Conservation (phyloP, 1,139 yeast genomes). For the Pichia sp. region DNA sequence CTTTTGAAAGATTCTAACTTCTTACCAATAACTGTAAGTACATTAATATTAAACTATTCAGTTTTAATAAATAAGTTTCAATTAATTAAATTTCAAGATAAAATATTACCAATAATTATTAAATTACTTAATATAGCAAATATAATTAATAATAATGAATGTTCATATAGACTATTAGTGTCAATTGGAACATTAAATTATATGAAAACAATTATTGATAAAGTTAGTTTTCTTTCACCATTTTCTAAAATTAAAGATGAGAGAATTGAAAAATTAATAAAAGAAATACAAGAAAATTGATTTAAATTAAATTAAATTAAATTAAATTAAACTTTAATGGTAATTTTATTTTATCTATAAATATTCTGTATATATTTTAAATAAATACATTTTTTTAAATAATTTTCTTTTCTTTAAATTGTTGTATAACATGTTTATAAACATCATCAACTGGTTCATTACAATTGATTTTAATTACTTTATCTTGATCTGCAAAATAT, state of each 20-base stretch:
- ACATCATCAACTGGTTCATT: conserved; percentile 77
- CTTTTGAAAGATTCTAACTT: conserved; percentile 26
- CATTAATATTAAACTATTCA: conserved; percentile 48
- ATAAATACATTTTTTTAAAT: conserved; percentile 3
- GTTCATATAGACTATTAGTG: conserved; percentile 48
- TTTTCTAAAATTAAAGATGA: conserved; percentile 9
- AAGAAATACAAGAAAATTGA: conserved; percentile 14
- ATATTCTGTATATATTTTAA: no score
- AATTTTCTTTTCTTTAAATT: conserved; percentile 41
- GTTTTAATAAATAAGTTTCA: conserved; percentile 21
- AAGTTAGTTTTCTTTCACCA: conserved; percentile 7
- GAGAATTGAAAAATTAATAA: conserved; percentile 18
- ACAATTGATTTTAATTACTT: conserved; percentile 75
- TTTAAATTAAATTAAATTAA: no score
- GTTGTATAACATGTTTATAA: conserved; percentile 60
- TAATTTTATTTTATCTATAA: no score
- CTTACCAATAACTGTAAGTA: conserved; percentile 42
- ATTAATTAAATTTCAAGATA: conserved; percentile 13
- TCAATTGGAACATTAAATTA: conserved; percentile 43
- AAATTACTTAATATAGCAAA: conserved; percentile 10
- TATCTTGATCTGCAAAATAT: conserved; percentile 66
- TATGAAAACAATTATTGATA: conserved; percentile 11
- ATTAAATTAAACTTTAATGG: no score
- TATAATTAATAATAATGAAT: conserved; percentile 34
- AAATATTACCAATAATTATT: conserved; percentile 10